Evolutionary conservation across 805 yeast genomes (phyloP).

Genomic region (Blastobotrys parvus): DNA sequence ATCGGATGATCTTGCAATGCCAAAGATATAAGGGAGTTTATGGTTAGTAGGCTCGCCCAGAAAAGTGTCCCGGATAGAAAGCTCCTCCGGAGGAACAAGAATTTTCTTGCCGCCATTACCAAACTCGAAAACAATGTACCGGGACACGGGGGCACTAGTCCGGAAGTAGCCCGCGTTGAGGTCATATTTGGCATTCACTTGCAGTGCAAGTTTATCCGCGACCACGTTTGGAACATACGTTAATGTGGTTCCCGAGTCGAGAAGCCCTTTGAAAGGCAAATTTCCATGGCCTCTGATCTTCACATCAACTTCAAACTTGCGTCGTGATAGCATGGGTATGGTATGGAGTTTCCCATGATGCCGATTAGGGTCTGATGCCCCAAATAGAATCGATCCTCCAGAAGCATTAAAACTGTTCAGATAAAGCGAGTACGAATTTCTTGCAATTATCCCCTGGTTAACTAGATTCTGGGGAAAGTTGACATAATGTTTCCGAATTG

Average conservation of each 20-base stretch:
- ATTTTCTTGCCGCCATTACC: too few species aligned
- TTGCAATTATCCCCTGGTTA: conserved; percentile 44
- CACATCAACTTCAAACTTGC: conserved; percentile 13
- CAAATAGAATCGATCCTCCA: conserved; percentile 32
- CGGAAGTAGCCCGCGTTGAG: conserved; percentile 2
- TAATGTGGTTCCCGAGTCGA: conserved; percentile 49
- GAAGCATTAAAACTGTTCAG: conserved; percentile 34
- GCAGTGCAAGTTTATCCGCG: conserved; percentile 18
- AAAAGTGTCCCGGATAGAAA: too few species aligned
- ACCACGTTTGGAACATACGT: conserved; percentile 35
- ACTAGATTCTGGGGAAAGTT: conserved; percentile 56
- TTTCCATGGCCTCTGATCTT: conserved; percentile 28
- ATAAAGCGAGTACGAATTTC: conserved; percentile 53
- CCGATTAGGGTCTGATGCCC: conserved; percentile 38
- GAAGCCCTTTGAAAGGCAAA: conserved; percentile 8
- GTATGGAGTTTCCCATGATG: conserved; percentile 35
- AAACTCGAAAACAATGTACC: too few species aligned
- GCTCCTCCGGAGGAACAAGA: too few species aligned
- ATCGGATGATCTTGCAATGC: neutral
- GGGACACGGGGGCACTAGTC: conserved; percentile 1
- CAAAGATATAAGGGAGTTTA: too few species aligned
- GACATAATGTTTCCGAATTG: conserved; percentile 31
- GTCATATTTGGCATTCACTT: conserved; percentile 5
- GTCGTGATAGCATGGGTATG: conserved; percentile 33
- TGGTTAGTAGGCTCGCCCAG: too few species aligned